phyloP scores from a whole-genome alignment of 2,329 filamentous ascomycete genomes.

The Epichloe sp. region DNA sequence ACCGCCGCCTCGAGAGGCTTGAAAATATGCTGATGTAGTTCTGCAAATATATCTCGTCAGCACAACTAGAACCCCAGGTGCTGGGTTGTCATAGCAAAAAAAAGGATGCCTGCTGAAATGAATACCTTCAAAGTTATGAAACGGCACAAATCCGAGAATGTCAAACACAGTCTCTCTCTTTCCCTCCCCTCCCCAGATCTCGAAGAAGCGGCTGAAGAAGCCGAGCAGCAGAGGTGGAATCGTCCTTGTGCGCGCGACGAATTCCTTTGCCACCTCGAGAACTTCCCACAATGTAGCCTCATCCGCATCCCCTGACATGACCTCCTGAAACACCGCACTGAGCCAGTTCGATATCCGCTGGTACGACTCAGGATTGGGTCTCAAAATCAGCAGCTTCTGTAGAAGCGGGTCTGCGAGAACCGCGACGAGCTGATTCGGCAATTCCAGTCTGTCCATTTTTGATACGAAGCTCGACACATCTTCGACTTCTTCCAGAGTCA shows the following conservation, averaged over 20 bases:
- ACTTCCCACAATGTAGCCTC: conserved; percentile 38
- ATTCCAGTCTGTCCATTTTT: conserved; percentile 63
- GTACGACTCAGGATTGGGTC: conserved; percentile 38
- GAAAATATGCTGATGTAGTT: conserved; percentile 36
- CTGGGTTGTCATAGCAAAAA: too few relatives aligned
- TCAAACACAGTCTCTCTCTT: conserved; percentile 41
- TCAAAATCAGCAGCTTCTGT: conserved; percentile 61
- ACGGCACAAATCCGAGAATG: conserved; percentile 41
- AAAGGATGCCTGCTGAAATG: conserved; percentile 16
- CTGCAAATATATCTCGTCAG: conserved; percentile 20
- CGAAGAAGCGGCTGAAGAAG: conserved; percentile 40
- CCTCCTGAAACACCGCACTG: conserved; percentile 40
- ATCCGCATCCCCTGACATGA: conserved; percentile 37
- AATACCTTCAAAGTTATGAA: conserved; percentile 43
- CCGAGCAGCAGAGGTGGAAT: conserved; percentile 35
- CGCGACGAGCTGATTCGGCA: conserved; percentile 71
- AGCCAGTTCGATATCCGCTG: conserved; percentile 48
- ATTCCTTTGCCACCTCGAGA: conserved; percentile 41
- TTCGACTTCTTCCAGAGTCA: conserved; percentile 68
- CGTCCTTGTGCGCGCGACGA: conserved; percentile 41
- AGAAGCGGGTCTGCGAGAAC: conserved; percentile 63
- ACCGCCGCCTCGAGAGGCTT: conserved; percentile 37
- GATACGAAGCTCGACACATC: conserved; percentile 55
- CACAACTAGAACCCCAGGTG: background rate
- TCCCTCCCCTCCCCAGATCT: conserved; percentile 48